Evolutionary conservation across 2,329 filamentous ascomycete genomes (phyloP), one percentile per base, ranked within the genome.

Genomic region (Colletotrichum navitas): DNA sequence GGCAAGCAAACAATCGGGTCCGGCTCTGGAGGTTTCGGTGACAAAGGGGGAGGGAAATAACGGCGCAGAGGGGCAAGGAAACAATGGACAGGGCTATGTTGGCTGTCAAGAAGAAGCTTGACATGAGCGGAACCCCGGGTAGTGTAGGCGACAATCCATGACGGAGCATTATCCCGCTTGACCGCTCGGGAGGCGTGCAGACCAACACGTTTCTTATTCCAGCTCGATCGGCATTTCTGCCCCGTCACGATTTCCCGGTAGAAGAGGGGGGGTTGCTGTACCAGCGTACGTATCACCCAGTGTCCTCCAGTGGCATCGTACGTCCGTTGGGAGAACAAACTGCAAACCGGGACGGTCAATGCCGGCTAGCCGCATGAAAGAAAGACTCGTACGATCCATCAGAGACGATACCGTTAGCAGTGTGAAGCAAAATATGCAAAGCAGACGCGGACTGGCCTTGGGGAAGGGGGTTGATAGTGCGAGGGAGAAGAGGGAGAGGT

Each of bases 121-220:
- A 34, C 10, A 55, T 21, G 51, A 32, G 18, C 12, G 49, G 18
- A 10, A 34, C 2, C 2, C 18, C 21, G 18, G 16, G n/a, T 8
- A 1, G 7, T 12, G 43, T 29, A 62, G 32, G 47, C 18, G 34
- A 63, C 60, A n/a, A 34, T 21, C 47, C 60, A 52, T 11, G 60
- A 29, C 32, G 34, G 34, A 43, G 29, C 60, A 43, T 41, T 10
- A 54, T 43, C 32, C 24, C 29, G 24, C 32, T 51, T 63, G 49
- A 51, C 47, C 36, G 24, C 29, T 45, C 24, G 3, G 61, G 61
- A 54, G 54, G 47, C 61, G 54, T n/a, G 39, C 61, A 34, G 51
- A 52, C 61, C 34, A 63, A 54, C 61, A 54, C 11, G 3, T 63
- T 63, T 24, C 61, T 63, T 63, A 41, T 63, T 63, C 49, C 61